Conservation (phyloP, 805 yeast species). For the Brettanomyces sp. region DNA sequence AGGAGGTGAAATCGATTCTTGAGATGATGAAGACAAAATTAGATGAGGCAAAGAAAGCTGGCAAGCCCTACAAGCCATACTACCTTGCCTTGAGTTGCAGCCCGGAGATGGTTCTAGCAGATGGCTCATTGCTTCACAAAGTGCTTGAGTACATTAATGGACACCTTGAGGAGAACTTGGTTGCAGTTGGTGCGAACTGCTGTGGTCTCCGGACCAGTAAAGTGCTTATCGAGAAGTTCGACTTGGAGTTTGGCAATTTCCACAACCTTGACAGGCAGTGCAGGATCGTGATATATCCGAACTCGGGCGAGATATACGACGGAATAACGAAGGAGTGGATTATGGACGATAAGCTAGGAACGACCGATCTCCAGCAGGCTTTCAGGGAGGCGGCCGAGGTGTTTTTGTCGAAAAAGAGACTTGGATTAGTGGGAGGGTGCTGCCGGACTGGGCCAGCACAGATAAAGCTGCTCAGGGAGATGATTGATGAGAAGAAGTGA, state of each 20-base stretch:
- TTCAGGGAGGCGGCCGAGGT: slow-evolving; percentile 32
- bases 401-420: slow-evolving; percentile 31
- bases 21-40: slow-evolving; percentile 23
- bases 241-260: slow-evolving; percentile 6
- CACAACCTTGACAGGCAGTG: slow-evolving; percentile 10
- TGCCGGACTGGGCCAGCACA: slow-evolving; percentile 59
- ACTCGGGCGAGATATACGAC: slow-evolving; percentile 63
- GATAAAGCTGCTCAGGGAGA: slow-evolving; percentile 15
- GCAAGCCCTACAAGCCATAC: slow-evolving; percentile 9
- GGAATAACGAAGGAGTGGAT: slow-evolving; percentile 35
- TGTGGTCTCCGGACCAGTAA: slow-evolving; percentile 36
- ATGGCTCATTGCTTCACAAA: slow-evolving; percentile 35
- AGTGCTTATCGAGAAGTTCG: slow-evolving; percentile 27
- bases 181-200: slow-evolving; percentile 65
- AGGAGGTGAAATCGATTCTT: slow-evolving; percentile 45
- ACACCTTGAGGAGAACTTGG: slow-evolving; percentile 12
- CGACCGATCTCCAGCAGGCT: slow-evolving; percentile 12
- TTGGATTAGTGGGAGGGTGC: slow-evolving; percentile 63
- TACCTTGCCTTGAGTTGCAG: slow-evolving; percentile 32
- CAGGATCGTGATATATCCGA: slow-evolving; percentile 58
- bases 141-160: slow-evolving; percentile 19
- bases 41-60: slow-evolving; percentile 9
- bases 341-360: slow-evolving; percentile 8
- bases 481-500: slow-evolving; percentile 6
- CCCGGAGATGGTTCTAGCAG: slow-evolving; percentile 32